Percentiles rank a stretch among this genome's conserved stretches.
Conservation (phyloP, 1,284 basidiomycete genomes). For the Cutaneotrichosporon cavernicola region DNA sequence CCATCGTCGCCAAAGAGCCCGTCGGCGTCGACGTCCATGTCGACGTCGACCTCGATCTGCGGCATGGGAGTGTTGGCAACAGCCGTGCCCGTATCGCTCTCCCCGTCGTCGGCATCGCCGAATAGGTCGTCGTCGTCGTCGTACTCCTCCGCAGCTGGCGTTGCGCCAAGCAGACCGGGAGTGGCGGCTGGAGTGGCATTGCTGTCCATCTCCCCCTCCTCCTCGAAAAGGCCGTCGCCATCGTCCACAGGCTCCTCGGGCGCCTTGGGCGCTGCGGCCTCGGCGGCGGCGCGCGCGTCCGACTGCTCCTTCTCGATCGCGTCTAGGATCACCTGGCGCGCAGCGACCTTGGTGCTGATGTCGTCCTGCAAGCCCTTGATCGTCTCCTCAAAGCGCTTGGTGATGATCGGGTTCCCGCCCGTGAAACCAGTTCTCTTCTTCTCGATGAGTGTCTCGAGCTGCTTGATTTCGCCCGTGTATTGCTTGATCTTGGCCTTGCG, state of each 20-base stretch:
- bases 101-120: conserved; percentile 33
- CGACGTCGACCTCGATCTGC: not conserved
- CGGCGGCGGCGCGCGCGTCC: conserved; percentile 21
- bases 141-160: conserved; percentile 18
- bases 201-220: conserved; percentile 30
- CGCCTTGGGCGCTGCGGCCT: conserved; percentile 27
- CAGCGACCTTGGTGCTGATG: conserved; percentile 78
- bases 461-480: conserved; percentile 82
- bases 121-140: conserved; percentile 39
- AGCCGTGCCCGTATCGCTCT: conserved; percentile 20
- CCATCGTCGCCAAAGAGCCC: conserved; percentile 23
- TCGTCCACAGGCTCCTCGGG: conserved; percentile 20
- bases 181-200: conserved; percentile 28
- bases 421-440: conserved; percentile 82
- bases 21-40: conserved; percentile 23
- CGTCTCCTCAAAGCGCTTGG: conserved; percentile 90
- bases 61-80: conserved; percentile 6
- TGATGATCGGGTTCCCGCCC: conserved; percentile 83
- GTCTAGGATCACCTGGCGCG: conserved; percentile 54
- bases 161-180: conserved; percentile 24
- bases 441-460: conserved; percentile 81
- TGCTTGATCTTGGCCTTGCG: conserved; percentile 65
- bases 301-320: conserved; percentile 35
- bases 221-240: conserved; percentile 24
- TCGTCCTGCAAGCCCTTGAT: conserved; percentile 82